Percentiles rank a stretch among this genome's conserved stretches.
phyloP scores from a whole-genome alignment of 306 rosid species.

The Glycine soja region DNA sequence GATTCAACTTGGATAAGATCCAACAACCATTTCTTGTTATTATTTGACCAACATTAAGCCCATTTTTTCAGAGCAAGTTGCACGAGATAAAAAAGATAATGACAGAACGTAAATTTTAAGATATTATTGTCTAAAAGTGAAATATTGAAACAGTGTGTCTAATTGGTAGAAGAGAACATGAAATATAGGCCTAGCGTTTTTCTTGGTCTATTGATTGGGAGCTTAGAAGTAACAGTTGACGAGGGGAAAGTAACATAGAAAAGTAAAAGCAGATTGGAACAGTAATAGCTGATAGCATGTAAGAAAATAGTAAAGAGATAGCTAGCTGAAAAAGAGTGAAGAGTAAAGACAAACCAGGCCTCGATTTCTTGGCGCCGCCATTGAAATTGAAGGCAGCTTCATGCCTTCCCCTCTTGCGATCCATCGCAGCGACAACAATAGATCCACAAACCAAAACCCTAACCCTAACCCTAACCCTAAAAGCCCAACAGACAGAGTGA shows the following conservation, averaged over 20 bases:
- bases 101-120: background rate
- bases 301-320: no score
- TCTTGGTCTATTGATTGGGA: no score
- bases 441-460: background rate
- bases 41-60: constrained; percentile 23
- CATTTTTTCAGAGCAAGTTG: background rate
- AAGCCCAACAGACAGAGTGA: no score
- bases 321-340: no score
- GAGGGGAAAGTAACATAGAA: no score
- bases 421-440: constrained; percentile 16
- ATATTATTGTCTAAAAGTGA: background rate
- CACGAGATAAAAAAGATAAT: background rate
- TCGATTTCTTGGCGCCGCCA: constrained; percentile 73
- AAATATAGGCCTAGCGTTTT: no score
- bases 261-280: no score
- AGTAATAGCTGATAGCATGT: no score
- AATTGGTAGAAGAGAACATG: no score
- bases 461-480: background rate
- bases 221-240: no score
- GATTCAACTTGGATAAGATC: constrained; percentile 56
- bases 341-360: constrained; percentile 59
- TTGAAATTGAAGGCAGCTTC: constrained; percentile 74
- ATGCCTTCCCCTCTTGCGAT: constrained; percentile 74
- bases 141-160: no score
- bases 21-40: constrained; percentile 42